phyloP scores from a whole-genome alignment of 2,329 filamentous ascomycete species.

The Trichoderma sp. region DNA sequence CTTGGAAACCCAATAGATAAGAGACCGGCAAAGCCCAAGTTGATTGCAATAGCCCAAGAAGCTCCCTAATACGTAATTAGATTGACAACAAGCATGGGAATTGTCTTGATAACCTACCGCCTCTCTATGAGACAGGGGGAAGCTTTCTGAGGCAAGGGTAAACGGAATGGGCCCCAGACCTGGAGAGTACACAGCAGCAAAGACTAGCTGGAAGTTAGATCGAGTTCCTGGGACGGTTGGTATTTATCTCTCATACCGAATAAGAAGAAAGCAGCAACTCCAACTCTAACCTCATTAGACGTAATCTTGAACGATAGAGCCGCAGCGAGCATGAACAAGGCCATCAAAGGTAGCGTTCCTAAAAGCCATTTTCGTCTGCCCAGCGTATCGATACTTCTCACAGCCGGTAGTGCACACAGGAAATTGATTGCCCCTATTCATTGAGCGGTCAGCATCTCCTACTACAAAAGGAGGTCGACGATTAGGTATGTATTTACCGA shows the following conservation, averaged over 20 bases:
- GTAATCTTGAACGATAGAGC: slow-evolving; percentile 34
- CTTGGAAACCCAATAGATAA: slow-evolving; percentile 42
- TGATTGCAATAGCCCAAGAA: slow-evolving; percentile 46
- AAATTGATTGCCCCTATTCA: slow-evolving; percentile 39
- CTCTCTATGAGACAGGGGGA: slow-evolving; percentile 48
- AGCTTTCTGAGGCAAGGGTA: slow-evolving; percentile 49
- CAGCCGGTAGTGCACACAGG: slow-evolving; percentile 39
- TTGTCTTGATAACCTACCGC: slow-evolving; percentile 28
- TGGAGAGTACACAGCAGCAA: slow-evolving; percentile 43
- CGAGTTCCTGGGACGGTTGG: too few relatives aligned
- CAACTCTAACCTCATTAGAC: slow-evolving; percentile 23
- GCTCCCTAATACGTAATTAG: slow-evolving; percentile 36
- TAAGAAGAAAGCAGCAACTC: slow-evolving; percentile 37
- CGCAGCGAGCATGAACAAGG: slow-evolving; percentile 39
- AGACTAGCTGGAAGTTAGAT: slow-evolving; percentile 29
- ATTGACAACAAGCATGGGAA: background rate
- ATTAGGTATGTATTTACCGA: slow-evolving; percentile 24
- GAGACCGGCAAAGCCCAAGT: slow-evolving; percentile 46
- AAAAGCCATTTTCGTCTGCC: slow-evolving; percentile 44
- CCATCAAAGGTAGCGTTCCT: slow-evolving; percentile 43
- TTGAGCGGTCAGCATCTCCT: background rate
- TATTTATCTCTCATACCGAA: slow-evolving; percentile 25
- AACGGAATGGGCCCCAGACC: slow-evolving; percentile 46
- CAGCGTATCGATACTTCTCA: slow-evolving; percentile 34
- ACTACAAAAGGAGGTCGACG: too few relatives aligned